Percentiles rank a stretch among this genome's conserved stretches.
phyloP scores from a whole-genome alignment of 2,329 filamentous ascomycete genomes.

The Purpureocillium lavendulum region DNA sequence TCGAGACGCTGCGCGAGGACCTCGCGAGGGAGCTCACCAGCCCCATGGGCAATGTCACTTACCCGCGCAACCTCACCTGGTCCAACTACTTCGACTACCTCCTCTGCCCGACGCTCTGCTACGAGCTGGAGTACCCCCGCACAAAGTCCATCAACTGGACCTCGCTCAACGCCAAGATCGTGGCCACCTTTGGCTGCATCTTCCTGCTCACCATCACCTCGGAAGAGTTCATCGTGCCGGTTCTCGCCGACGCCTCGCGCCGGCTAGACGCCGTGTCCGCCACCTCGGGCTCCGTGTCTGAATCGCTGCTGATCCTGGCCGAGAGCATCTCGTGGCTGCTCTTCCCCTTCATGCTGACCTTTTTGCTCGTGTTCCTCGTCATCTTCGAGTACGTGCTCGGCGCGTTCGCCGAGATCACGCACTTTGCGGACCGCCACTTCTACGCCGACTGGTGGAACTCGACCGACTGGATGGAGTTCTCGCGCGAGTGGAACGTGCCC shows the following conservation, averaged over 20 bases:
- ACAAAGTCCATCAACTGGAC: conserved; percentile 67
- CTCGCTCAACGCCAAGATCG: conserved; percentile 73
- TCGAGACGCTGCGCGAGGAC: conserved; percentile 71
- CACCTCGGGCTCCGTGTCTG: conserved; percentile 34
- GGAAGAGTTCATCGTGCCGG: conserved; percentile 92
- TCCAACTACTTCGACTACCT: conserved; percentile 80
- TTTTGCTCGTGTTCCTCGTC: conserved; percentile 91
- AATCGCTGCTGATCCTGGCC: conserved; percentile 70
- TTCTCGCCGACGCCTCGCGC: conserved; percentile 62
- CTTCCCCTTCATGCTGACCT: conserved; percentile 95
- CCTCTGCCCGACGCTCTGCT: conserved; percentile 91
- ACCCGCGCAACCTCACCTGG: conserved; percentile 79
- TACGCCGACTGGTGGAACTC: conserved; percentile 74
- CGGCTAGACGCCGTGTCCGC: conserved; percentile 36
- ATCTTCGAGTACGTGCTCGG: conserved; percentile 97
- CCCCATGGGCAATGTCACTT: conserved; percentile 80
- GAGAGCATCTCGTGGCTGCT: conserved; percentile 88
- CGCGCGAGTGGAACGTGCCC: conserved; percentile 93
- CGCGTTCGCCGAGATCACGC: conserved; percentile 88
- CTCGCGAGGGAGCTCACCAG: conserved; percentile 87
- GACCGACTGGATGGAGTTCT: conserved; percentile 92
- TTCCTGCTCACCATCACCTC: conserved; percentile 86
- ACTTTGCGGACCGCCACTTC: conserved; percentile 90
- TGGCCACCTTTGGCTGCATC: conserved; percentile 92
- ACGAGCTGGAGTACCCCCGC: conserved; percentile 93